Conservation (phyloP, 2,329 filamentous ascomycete species). For the Sphaerostilbella broomeana region DNA sequence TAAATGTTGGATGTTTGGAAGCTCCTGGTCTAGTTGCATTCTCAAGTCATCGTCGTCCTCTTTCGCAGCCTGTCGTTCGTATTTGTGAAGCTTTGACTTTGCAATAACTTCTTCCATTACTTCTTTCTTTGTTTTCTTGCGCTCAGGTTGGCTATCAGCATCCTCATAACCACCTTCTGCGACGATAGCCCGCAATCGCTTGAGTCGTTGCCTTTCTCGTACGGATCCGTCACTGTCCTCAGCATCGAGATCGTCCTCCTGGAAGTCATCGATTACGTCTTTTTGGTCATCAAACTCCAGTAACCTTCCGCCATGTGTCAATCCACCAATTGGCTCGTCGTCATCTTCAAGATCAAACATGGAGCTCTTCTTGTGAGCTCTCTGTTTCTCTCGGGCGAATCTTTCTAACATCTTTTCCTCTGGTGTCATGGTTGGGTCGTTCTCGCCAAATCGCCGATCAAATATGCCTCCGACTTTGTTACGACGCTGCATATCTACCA, state of each 20-base stretch:
- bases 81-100: conserved; percentile 93
- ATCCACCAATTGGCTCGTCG: conserved; percentile 54
- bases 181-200: conserved; percentile 45
- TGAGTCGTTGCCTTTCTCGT: conserved; percentile 48
- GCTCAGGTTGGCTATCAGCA: conserved; percentile 58
- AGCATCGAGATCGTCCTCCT: conserved; percentile 65
- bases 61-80: conserved; percentile 84
- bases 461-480: conserved; percentile 90
- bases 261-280: conserved; percentile 63
- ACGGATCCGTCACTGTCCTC: conserved; percentile 52
- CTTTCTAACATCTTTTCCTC: conserved; percentile 89
- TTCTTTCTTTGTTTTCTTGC: conserved; percentile 92
- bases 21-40: conserved; percentile 75
- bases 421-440: conserved; percentile 86
- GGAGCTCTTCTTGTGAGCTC: conserved; percentile 66
- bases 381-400: conserved; percentile 82
- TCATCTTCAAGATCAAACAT: conserved; percentile 81
- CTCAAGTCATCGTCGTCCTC: conserved; percentile 89
- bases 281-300: conserved; percentile 54
- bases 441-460: conserved; percentile 91
- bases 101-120: conserved; percentile 97
- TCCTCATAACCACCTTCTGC: conserved; percentile 42
- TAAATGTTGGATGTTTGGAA: conserved; percentile 68
- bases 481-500: conserved; percentile 82
- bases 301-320: conserved; percentile 80